Conservation (phyloP, 2,329 filamentous ascomycete species). For the Penicillium griseofulvum region DNA sequence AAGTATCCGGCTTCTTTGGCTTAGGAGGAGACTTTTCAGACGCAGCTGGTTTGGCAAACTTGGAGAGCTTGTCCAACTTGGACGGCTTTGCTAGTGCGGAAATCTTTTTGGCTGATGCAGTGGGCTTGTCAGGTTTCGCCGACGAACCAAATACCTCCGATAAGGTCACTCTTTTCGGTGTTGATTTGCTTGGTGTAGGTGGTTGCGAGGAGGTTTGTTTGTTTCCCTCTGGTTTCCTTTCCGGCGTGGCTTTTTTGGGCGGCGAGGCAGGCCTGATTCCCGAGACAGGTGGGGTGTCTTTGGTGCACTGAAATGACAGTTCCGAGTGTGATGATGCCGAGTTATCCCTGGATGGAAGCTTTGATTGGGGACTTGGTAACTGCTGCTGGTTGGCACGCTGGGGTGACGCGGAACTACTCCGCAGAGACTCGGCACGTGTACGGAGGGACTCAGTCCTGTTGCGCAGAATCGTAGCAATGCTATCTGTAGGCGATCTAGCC, state of each 20-base stretch:
- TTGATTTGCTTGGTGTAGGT: background rate
- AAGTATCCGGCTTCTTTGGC: slow-evolving; percentile 1
- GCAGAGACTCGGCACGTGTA: slow-evolving; percentile 22
- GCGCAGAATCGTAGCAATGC: slow-evolving; percentile 19
- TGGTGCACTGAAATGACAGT: slow-evolving; percentile 18
- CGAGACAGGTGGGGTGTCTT: slow-evolving; percentile 1
- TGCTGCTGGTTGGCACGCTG: slow-evolving; percentile 14
- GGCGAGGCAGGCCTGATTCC: slow-evolving; percentile 3
- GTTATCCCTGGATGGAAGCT: slow-evolving; percentile 19
- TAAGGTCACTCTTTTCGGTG: background rate
- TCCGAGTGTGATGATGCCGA: slow-evolving; percentile 24
- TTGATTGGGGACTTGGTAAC: slow-evolving; percentile 12
- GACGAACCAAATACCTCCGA: background rate
- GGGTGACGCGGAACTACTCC: slow-evolving; percentile 16
- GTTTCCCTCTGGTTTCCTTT: background rate
- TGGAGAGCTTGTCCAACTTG: background rate
- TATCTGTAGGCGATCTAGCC: slow-evolving; percentile 29
- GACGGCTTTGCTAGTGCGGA: slow-evolving; percentile 4
- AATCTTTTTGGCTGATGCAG: background rate
- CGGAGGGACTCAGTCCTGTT: slow-evolving; percentile 25
- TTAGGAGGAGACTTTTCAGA: slow-evolving; percentile 8
- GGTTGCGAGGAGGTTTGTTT: background rate
- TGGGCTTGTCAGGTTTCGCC: background rate
- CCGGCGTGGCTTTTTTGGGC: background rate
- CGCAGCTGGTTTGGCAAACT: slow-evolving; percentile 5